phyloP scores from a whole-genome alignment of 805 yeast species.

The Candida orba region DNA sequence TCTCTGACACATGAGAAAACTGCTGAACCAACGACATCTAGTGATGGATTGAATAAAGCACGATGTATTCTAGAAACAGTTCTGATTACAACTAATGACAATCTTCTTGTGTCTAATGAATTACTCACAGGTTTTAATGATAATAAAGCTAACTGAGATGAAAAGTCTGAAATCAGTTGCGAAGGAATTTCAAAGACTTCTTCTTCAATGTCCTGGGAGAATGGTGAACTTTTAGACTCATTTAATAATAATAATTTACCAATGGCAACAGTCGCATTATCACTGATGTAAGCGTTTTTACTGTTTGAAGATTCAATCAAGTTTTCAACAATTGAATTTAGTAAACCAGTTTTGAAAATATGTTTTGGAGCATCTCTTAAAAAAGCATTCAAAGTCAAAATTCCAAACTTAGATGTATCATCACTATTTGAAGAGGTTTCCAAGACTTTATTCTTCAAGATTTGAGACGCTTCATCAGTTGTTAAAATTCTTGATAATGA shows the following conservation, averaged over 20 bases:
- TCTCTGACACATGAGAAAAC: slow-evolving; percentile 83
- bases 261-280: slow-evolving; percentile 69
- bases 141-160: slow-evolving; percentile 42
- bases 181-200: slow-evolving; percentile 34
- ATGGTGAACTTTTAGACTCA: slow-evolving; percentile 34
- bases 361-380: slow-evolving; percentile 68
- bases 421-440: slow-evolving; percentile 28
- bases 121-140: slow-evolving; percentile 48
- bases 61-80: slow-evolving; percentile 63
- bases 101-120: slow-evolving; percentile 72
- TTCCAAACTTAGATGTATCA: slow-evolving; percentile 51
- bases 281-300: slow-evolving; percentile 48
- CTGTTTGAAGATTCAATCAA: slow-evolving; percentile 38
- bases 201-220: slow-evolving; percentile 21
- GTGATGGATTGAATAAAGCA: slow-evolving; percentile 43
- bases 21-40: slow-evolving; percentile 56
- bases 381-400: slow-evolving; percentile 72
- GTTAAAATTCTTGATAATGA: slow-evolving; percentile 64
- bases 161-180: slow-evolving; percentile 34
- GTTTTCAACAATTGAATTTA: slow-evolving; percentile 42
- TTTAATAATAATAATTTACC: slow-evolving; percentile 68
- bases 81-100: slow-evolving; percentile 67
- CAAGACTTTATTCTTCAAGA: slow-evolving; percentile 54
- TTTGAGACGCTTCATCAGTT: slow-evolving; percentile 52
- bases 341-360: slow-evolving; percentile 45